A percentile compares a stretch with the other conserved stretches of the same genome.
Evolutionary conservation across 2,329 filamentous ascomycete species (phyloP).

Genomic region (Neodidymelliopsis sp.): DNA sequence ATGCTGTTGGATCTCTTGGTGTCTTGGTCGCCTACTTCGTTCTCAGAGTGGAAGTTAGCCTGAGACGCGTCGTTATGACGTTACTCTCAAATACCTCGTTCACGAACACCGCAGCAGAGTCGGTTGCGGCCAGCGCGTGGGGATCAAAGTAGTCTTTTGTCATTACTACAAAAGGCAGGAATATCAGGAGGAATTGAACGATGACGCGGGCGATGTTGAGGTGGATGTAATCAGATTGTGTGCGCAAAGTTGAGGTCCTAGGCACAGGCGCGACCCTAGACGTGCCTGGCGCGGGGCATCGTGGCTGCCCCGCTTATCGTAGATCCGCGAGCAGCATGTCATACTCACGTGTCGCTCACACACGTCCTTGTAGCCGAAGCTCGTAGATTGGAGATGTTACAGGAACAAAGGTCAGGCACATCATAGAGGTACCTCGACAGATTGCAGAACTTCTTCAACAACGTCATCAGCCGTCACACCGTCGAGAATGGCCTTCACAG

Average conservation of each 20-base stretch:
- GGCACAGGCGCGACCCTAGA: constrained; percentile 17
- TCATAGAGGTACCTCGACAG: constrained; percentile 64
- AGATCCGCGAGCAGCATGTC: constrained; percentile 30
- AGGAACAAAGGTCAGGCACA: too few relatives aligned
- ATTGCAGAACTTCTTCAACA: constrained; percentile 65
- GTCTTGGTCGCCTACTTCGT: constrained; percentile 37
- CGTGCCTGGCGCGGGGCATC: constrained; percentile 26
- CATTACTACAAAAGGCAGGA: constrained; percentile 20
- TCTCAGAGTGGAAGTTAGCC: constrained; percentile 49
- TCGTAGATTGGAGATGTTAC: too few relatives aligned
- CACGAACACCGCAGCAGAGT: constrained; percentile 15
- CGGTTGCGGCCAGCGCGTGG: constrained; percentile 22
- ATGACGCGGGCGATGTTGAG: constrained; percentile 1
- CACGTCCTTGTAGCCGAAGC: neutral
- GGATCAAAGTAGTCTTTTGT: constrained; percentile 31
- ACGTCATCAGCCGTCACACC: constrained; percentile 63
- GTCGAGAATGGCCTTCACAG: constrained; percentile 72
- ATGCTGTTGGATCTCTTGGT: constrained; percentile 36
- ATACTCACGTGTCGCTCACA: constrained; percentile 35
- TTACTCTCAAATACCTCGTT: constrained; percentile 36
- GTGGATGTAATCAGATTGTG: constrained; percentile 3
- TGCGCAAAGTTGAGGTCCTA: constrained; percentile 11
- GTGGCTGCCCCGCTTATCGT: constrained; percentile 26
- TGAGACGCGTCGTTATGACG: constrained; percentile 29
- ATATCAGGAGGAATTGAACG: constrained; percentile 5